Evolutionary conservation across 495 filamentous ascomycete genomes (phyloP).

Genomic region (Amorphotheca resinae): DNA sequence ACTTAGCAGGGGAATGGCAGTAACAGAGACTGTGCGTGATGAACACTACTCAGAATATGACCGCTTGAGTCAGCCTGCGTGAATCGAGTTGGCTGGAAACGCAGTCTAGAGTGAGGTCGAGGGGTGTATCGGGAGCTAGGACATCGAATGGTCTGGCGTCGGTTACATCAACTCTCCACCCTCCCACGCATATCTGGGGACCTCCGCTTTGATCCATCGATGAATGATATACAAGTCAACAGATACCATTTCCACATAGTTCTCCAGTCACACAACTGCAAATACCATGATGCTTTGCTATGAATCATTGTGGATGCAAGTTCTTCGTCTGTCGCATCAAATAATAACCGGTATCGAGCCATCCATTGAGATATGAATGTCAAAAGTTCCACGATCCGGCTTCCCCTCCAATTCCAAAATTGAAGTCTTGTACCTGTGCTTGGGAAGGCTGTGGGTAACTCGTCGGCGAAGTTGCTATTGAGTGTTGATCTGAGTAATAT

Average conservation of each 20-base stretch:
- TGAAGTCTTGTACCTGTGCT: slow-evolving; percentile 9
- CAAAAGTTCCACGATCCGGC: slow-evolving; percentile 10
- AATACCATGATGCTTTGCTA: neutral
- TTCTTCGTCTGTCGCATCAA: neutral
- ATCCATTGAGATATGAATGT: neutral
- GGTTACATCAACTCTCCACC: slow-evolving; percentile 31
- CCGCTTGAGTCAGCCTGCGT: slow-evolving; percentile 14
- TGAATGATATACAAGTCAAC: slow-evolving; percentile 10
- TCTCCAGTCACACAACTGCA: neutral
- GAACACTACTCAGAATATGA: slow-evolving; percentile 10
- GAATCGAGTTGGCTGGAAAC: slow-evolving; percentile 20
- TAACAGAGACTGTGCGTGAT: slow-evolving; percentile 1
- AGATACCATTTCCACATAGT: slow-evolving; percentile 24
- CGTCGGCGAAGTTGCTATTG: slow-evolving; percentile 1
- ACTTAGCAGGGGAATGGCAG: neutral
- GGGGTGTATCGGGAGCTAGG: slow-evolving; percentile 24
- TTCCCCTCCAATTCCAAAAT: slow-evolving; percentile 4
- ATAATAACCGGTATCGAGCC: neutral
- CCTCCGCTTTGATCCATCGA: slow-evolving; percentile 10
- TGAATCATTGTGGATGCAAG: neutral
- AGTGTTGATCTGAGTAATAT: slow-evolving; percentile 5
- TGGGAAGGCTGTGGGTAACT: slow-evolving; percentile 3
- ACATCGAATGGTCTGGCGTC: slow-evolving; percentile 28
- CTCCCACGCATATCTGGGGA: slow-evolving; percentile 23
- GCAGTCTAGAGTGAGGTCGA: slow-evolving; percentile 8